Percentiles rank a stretch among this genome's conserved stretches.
phyloP scores from a whole-genome alignment of 129 eudicot genomes.

The Escallonia herrerae region DNA sequence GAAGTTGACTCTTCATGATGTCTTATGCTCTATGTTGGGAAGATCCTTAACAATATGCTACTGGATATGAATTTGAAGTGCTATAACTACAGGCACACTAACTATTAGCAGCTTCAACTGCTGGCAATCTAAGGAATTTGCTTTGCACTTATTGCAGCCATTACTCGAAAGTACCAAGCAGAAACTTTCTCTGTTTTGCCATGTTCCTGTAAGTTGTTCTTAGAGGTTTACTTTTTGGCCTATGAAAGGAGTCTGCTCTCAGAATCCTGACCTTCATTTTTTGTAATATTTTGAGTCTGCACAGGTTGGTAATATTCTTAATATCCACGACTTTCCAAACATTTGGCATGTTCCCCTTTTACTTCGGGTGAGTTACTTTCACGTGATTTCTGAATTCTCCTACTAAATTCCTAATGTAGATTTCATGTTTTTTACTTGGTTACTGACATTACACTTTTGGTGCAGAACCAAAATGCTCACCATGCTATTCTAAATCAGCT shows the following conservation, averaged over 20 bases:
- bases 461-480: slow-evolving; percentile 92
- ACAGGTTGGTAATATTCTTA: slow-evolving; percentile 83
- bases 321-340: slow-evolving; percentile 95
- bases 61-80: no score
- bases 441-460: slow-evolving; percentile 3
- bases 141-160: slow-evolving; percentile 58
- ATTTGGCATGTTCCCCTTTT: slow-evolving; percentile 96
- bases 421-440: slow-evolving; percentile 3
- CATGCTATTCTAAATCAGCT: slow-evolving; percentile 73
- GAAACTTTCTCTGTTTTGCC: slow-evolving; percentile 93
- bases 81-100: no score
- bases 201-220: slow-evolving; percentile 74
- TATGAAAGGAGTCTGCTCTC: neutral
- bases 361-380: slow-evolving; percentile 55
- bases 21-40: no score
- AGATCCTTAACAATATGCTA: no score
- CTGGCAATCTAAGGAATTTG: neutral
- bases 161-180: slow-evolving; percentile 78
- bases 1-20: no score
- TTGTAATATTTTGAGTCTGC: slow-evolving; percentile 9
- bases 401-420: slow-evolving; percentile 4
- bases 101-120: neutral
- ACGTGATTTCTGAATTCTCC: neutral
- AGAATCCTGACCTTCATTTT: neutral
- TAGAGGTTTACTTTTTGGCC: slow-evolving; percentile 4